Base-by-base conservation (phyloP, 2,329 filamentous ascomycete genomes). In the Claviceps humidiphila region DNA sequence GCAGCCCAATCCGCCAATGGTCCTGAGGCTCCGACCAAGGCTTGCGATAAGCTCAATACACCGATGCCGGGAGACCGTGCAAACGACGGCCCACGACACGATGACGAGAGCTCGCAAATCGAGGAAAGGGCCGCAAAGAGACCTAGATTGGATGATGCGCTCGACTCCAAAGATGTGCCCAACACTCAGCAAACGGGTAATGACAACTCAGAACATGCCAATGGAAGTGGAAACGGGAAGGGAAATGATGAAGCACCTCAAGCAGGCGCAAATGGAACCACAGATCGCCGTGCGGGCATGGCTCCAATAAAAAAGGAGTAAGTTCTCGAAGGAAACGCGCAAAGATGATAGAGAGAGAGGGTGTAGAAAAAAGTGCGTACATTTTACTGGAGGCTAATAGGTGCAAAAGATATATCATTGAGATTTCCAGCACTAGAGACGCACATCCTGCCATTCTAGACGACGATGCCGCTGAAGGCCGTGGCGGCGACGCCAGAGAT, bases 271-370 rank as follows among this genome's bases (percentile, higher is more conserved):
- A 44, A 52, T 17, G 51, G 26, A 8, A 53, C 56, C 17, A 53
- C 58, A 52, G 62, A 63, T 11, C 64, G 64, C 50, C 66, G 68
- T 53, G 81, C 74, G 60, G 84, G 84, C 26, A 71, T 84, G 51
- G 85, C 85, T 20, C 79, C 81, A 8, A 79, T 90, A 66, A 89
- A 89, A 67, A 74, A 78, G 63, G 85, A 89, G 80, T 87, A 69
- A 67, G 75, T 69, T 20, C 2, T 40, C 8, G 6, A 8, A 17
- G 49, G 11, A 16, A 13, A 11, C 3, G 30, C 3, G 30, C 5
- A 30, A 5, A 17, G 34, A 47, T 7, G 1, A 20, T 0, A 34
- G 14, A 46, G 7, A 34, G 6, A 46, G 5, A 17, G 16, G 9
- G 5, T 2, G 34, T 8, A 34, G 9, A n/a, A 20, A 17, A 20